Evolutionary conservation across 2,329 filamentous ascomycete species (phyloP).

Genomic region (Aureobasidium mangrovei): DNA sequence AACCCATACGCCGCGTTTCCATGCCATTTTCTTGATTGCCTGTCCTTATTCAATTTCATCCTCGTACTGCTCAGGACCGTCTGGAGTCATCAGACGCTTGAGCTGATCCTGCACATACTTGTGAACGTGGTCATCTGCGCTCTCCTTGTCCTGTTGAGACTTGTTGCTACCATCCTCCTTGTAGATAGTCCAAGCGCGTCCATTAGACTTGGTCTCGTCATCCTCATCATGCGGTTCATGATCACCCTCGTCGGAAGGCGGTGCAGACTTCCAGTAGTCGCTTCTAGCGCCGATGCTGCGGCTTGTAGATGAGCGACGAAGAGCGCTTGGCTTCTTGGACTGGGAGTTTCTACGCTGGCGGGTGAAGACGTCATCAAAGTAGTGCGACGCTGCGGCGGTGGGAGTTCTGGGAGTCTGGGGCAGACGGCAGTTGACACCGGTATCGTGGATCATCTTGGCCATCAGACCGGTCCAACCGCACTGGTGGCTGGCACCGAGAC

Average conservation of each 20-base stretch:
- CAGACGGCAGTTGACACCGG: conserved; percentile 79
- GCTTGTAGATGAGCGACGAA: conserved; percentile 71
- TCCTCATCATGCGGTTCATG: conserved; percentile 24
- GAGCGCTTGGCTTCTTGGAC: conserved; percentile 39
- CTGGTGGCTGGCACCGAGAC: conserved; percentile 86
- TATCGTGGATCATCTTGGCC: conserved; percentile 95
- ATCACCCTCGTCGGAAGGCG: conserved; percentile 24
- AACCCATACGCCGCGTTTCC: neutral
- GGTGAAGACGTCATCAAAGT: conserved; percentile 85
- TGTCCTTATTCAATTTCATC: conserved; percentile 49
- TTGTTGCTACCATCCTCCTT: conserved; percentile 30
- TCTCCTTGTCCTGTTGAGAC: conserved; percentile 28
- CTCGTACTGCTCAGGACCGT: conserved; percentile 42
- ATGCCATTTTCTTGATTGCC: neutral
- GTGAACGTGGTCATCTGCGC: conserved; percentile 55
- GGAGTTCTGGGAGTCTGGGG: conserved; percentile 90
- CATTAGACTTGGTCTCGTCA: conserved; percentile 19
- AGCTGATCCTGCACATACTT: conserved; percentile 77
- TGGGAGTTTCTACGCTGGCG: conserved; percentile 39
- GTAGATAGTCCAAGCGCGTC: conserved; percentile 41
- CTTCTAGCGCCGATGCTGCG: conserved; percentile 78
- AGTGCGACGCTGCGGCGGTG: conserved; percentile 73
- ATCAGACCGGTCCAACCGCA: conserved; percentile 95
- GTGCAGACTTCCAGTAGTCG: conserved; percentile 49
- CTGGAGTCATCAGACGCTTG: conserved; percentile 57